Base-by-base conservation (phyloP, 805 yeast species). In the Cyberlindnera euphorbiae region DNA sequence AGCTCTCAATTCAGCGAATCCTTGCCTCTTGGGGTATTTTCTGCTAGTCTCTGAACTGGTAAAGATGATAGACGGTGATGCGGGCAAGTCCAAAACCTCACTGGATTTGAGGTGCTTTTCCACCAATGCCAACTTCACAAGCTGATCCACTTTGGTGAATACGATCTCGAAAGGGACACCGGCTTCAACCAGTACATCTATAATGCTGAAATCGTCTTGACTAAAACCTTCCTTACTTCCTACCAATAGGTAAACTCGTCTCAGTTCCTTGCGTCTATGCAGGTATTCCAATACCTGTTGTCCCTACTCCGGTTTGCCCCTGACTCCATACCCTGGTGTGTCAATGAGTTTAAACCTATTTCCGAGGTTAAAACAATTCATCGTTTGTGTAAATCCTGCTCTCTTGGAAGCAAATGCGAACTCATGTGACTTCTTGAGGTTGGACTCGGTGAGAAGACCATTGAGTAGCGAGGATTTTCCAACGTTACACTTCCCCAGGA, bases 271-370 rank as follows among this genome's bases (percentile, higher is more conserved):
- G 32, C 93, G 62, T 16, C 69, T 62, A 18, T 62, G 59, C 7
- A 89, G 56, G 51, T 86, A 88, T 24, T 77, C 74, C 49, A 77
- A 52, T 1, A 82, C 82, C 19, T 79, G 67, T 27, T 72, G 62
- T 2, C 96, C 97, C 54, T 89, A 96, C 46, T 66, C 60, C 8
- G 50, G 53, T 12, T 69, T 70, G 13, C 94, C 88, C 42, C 70
- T 75, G 26, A 61, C 69, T 3, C 97, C 97, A 56, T 89, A 89
- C 0, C 97, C 97, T 1, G 97, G 97, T 17, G 87, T 73, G 54
- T 89, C 97, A 2, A 87, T 74, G 4, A 89, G 50, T 42, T 86
- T 64, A 29, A 89, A 63, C 37, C 69, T 63, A 32, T 74, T 73
- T 4, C 82, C 82, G 10, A 83, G 59, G 39, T 77, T 82, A 60